phyloP scores from a whole-genome alignment of 371 early-diverging fungal species.

The Syncephalis plumigaleata region DNA sequence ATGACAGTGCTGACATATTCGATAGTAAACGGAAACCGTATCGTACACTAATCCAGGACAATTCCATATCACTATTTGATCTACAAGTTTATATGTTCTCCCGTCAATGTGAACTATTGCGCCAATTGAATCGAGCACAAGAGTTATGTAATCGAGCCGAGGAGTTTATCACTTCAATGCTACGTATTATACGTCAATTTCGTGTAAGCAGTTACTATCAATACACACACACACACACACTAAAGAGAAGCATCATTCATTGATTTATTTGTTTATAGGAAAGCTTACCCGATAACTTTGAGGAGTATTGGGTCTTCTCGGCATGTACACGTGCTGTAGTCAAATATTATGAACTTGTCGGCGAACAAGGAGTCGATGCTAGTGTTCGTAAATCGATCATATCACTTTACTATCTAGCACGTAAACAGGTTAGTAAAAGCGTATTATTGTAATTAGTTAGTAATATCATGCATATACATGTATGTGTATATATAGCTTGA shows the following conservation, averaged over 20 bases:
- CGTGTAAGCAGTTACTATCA: constrained; percentile 21
- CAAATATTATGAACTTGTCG: constrained; percentile 55
- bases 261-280: too few species aligned
- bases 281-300: constrained; percentile 31
- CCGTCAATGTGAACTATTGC: constrained; percentile 60
- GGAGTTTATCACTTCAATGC: constrained; percentile 50
- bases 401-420: constrained; percentile 53
- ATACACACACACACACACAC: too few species aligned
- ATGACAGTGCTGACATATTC: constrained; percentile 73
- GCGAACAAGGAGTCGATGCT: constrained; percentile 18
- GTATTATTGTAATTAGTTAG: constrained; percentile 12
- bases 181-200: constrained; percentile 53
- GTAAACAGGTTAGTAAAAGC: constrained; percentile 51
- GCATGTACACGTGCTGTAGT: constrained; percentile 57
- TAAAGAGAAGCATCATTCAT: too few species aligned
- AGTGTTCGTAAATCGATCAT: constrained; percentile 31
- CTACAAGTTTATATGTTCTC: constrained; percentile 86
- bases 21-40: constrained; percentile 63
- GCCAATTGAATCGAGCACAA: constrained; percentile 40
- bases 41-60: constrained; percentile 71
- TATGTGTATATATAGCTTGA: constrained; percentile 28
- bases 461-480: neutral
- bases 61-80: constrained; percentile 84
- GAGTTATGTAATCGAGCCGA: constrained; percentile 54
- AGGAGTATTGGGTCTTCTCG: constrained; percentile 66